A percentile compares a stretch with the other conserved stretches of the same genome.
Conservation (phyloP, 179 eudicot genomes). For the Pouteria campechiana region DNA sequence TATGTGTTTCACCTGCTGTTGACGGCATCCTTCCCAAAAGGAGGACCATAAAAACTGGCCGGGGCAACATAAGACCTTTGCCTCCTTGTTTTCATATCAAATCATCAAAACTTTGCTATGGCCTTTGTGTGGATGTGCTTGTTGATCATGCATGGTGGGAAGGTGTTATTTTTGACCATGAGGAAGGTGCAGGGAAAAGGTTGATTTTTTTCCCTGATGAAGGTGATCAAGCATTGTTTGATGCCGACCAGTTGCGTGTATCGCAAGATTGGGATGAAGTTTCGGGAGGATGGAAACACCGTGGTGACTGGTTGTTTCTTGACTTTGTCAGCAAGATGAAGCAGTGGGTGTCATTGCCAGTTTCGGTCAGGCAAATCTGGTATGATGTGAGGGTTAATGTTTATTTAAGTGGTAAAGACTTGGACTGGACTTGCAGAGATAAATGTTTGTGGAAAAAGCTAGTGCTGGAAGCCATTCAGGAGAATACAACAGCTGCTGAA, state of each 20-base stretch:
- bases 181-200: constrained; percentile 29
- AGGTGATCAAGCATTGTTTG: constrained; percentile 43
- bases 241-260: constrained; percentile 19
- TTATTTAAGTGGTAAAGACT: constrained; percentile 23
- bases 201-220: constrained; percentile 75
- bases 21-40: constrained; percentile 20
- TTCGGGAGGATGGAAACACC: constrained; percentile 43
- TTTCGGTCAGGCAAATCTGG: constrained; percentile 78
- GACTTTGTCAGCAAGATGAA: constrained; percentile 39
- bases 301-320: constrained; percentile 71
- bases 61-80: constrained; percentile 57
- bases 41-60: not conserved
- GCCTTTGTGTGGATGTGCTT: constrained; percentile 72
- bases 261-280: constrained; percentile 75
- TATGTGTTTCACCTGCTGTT: constrained; percentile 28
- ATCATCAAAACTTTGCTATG: constrained; percentile 24
- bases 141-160: constrained; percentile 92
- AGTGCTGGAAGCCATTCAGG: constrained; percentile 27
- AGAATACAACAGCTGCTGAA: constrained; percentile 22
- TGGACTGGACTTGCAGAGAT: constrained; percentile 49
- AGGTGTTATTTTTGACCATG: constrained; percentile 78
- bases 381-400: constrained; percentile 46
- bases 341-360: constrained; percentile 29
- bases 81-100: constrained; percentile 14
- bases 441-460: constrained; percentile 38